Conservation (phyloP, 345 rosid species). For the Draba incana region DNA sequence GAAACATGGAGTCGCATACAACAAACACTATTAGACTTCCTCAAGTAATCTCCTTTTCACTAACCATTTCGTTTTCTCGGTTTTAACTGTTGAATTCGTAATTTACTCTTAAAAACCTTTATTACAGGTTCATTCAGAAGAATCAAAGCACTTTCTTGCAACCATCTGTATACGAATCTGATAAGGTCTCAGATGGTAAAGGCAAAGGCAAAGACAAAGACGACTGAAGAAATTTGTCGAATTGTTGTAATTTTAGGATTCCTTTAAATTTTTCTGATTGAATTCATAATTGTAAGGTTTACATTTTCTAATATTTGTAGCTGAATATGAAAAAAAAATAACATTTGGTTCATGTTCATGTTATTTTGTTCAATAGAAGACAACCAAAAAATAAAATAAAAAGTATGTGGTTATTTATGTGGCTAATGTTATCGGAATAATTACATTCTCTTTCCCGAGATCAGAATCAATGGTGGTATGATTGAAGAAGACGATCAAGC, state of each 20-base stretch:
- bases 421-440: slow-evolving; percentile 29
- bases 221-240: slow-evolving; percentile 40
- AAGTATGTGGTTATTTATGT: slow-evolving; percentile 28
- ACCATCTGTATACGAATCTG: slow-evolving; percentile 66
- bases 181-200: slow-evolving; percentile 54
- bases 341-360: not conserved
- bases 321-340: slow-evolving; percentile 8
- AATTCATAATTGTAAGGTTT: slow-evolving; percentile 8
- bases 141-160: slow-evolving; percentile 77
- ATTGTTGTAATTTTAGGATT: slow-evolving; percentile 40
- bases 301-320: slow-evolving; percentile 9
- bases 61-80: not conserved
- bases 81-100: not conserved
- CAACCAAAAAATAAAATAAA: not conserved
- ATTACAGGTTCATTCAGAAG: slow-evolving; percentile 85
- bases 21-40: slow-evolving; percentile 80
- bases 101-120: not conserved
- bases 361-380: not conserved
- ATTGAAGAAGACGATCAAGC: too few relatives aligned
- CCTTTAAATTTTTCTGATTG: slow-evolving; percentile 31
- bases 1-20: slow-evolving; percentile 79
- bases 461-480: too few relatives aligned
- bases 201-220: slow-evolving; percentile 84
- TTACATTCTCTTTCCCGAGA: too few relatives aligned
- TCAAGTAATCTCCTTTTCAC: slow-evolving; percentile 55